Percentiles rank a stretch among this genome's conserved stretches.
These are phyloP conservation scores for Russula compacta DNA, from an alignment of 768 basidiomycete genomes.

Conservation along the genomic window DNA sequence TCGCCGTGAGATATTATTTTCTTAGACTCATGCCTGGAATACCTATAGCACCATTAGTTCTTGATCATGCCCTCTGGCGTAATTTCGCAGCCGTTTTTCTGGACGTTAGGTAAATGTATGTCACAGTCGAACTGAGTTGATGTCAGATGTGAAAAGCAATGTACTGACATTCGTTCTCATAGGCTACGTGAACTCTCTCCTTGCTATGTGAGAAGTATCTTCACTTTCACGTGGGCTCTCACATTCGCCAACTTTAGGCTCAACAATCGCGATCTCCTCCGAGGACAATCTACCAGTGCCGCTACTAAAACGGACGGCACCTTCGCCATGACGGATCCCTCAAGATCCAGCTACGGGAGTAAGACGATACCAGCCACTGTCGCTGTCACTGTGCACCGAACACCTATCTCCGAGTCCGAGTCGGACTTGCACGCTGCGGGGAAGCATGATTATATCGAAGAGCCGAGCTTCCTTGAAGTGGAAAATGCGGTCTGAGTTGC, in stretches of 20 bases:
- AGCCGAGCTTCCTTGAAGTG: too few species aligned
- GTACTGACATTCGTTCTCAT: neutral
- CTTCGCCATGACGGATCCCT: neutral
- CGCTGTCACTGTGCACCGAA: neutral
- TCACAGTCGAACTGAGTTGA: neutral
- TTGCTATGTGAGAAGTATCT: constrained; percentile 35
- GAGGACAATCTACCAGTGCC: neutral
- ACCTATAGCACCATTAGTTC: constrained; percentile 10
- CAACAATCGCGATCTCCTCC: neutral
- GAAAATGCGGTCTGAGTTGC: too few species aligned
- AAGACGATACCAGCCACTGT: neutral
- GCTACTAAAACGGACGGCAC: too few species aligned
- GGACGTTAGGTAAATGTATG: constrained; percentile 44
- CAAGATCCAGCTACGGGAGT: neutral
- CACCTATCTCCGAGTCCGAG: neutral
- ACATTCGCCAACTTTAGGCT: neutral
- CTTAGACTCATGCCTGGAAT: neutral
- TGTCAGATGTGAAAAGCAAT: neutral
- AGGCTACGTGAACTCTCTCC: constrained; percentile 46
- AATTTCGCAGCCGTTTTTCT: constrained; percentile 42
- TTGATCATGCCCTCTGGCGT: constrained; percentile 35
- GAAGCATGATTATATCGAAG: too few species aligned
- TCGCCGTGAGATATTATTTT: constrained; percentile 9
- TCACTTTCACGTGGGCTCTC: neutral
- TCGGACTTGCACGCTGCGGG: too few species aligned